Percentiles rank a stretch among this genome's conserved stretches.
Conservation (phyloP, 2,329 filamentous ascomycete genomes). For the Pseudomassariella vexata region DNA sequence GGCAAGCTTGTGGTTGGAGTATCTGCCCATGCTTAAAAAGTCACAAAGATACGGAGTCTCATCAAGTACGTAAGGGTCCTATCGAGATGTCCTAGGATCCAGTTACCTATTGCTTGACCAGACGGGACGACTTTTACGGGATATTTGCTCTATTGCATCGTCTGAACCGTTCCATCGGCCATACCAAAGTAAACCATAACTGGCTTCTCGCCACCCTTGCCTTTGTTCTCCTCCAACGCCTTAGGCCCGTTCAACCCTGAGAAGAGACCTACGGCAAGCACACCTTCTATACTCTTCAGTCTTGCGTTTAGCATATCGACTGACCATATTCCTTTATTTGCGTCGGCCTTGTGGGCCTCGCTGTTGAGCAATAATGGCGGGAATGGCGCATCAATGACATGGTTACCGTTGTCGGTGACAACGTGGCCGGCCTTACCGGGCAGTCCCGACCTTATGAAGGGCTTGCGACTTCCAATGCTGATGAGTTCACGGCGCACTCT, state of each 20-base stretch:
- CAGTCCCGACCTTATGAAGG: constrained; percentile 65
- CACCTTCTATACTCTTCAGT: constrained; percentile 78
- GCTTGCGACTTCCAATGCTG: constrained; percentile 65
- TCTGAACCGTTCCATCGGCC: constrained; percentile 64
- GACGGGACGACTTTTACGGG: constrained; percentile 16
- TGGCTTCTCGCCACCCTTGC: constrained; percentile 74
- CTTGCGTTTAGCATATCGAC: constrained; percentile 66
- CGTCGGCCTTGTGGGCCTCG: constrained; percentile 40
- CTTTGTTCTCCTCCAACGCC: constrained; percentile 43
- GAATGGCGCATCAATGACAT: constrained; percentile 91
- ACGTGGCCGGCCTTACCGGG: constrained; percentile 78
- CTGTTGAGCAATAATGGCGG: constrained; percentile 55
- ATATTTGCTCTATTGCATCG: constrained; percentile 10
- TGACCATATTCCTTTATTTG: constrained; percentile 68
- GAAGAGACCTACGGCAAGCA: constrained; percentile 90
- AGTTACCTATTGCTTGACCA: too few relatives aligned
- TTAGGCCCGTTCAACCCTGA: constrained; percentile 73
- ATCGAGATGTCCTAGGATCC: too few relatives aligned
- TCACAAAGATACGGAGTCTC: too few relatives aligned
- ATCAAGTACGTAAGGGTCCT: too few relatives aligned
- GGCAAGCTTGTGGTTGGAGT: too few relatives aligned
- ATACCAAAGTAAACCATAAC: constrained; percentile 94
- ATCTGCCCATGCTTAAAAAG: too few relatives aligned
- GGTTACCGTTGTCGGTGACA: constrained; percentile 75
- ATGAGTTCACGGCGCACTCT: constrained; percentile 69